Percentiles rank a stretch among this genome's conserved stretches.
Evolutionary conservation across 2,329 filamentous ascomycete genomes (phyloP).

Genomic region (Phialocephala sp.): DNA sequence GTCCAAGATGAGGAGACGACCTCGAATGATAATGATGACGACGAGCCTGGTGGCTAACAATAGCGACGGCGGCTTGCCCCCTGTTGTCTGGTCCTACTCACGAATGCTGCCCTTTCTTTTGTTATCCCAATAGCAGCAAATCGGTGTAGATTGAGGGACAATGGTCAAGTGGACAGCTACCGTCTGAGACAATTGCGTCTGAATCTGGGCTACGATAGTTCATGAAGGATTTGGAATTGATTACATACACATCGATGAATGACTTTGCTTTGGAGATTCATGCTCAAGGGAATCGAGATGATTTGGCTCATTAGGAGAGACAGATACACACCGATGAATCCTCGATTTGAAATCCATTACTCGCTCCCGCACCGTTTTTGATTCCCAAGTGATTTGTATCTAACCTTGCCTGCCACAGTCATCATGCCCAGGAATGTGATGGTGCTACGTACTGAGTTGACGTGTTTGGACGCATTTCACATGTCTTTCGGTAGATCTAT

Average conservation of each 20-base stretch:
- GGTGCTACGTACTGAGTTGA: conserved; percentile 44
- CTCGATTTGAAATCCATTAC: conserved; percentile 12
- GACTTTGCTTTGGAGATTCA: conserved; percentile 23
- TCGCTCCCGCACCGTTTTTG: conserved; percentile 16
- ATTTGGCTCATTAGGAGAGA: conserved; percentile 34
- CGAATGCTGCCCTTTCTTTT: conserved; percentile 35
- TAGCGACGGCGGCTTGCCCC: conserved; percentile 64
- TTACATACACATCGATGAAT: conserved; percentile 24
- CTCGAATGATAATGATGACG: conserved; percentile 71
- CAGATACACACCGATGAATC: conserved; percentile 39
- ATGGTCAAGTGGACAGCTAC: conserved; percentile 67
- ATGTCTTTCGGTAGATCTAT: conserved; percentile 37
- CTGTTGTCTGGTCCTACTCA: conserved; percentile 56
- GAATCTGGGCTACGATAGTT: conserved; percentile 14
- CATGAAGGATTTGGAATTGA: conserved; percentile 29
- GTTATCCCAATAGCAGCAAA: conserved; percentile 19
- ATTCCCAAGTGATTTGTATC: conserved; percentile 9
- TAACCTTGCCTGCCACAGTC: conserved; percentile 40
- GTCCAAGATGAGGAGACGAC: conserved; percentile 57
- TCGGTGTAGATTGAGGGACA: conserved; percentile 53
- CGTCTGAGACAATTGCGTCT: conserved; percentile 47
- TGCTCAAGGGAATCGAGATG: conserved; percentile 20
- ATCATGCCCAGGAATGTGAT: conserved; percentile 41
- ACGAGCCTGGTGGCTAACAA: conserved; percentile 67
- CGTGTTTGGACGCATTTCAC: conserved; percentile 12